Evolutionary conservation across 2,329 filamentous ascomycete species (phyloP), one percentile per base, ranked within the genome.

Genomic region (Trichoderma harzianum): DNA sequence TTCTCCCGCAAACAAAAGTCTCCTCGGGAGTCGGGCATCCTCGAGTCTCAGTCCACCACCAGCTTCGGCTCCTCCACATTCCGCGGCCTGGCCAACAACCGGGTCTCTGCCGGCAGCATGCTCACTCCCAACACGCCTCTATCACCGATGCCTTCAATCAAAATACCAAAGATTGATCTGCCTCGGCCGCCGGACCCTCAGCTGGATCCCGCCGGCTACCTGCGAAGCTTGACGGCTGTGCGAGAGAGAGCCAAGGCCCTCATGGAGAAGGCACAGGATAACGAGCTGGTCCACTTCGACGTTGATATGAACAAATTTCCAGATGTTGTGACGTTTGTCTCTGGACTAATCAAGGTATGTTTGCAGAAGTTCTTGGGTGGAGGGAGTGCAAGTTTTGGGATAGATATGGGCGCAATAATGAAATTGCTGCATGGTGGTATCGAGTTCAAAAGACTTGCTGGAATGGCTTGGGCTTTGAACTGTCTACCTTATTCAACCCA

Each of bases 271-370:
- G 93, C 94, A 11, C 86, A 92, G 77, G 87, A 86, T 75, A 93
- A 97, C 78, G 86, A 92, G 76, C 87, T 97, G 73, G 89, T 88
- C 76, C 95, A 98, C 80, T 98, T 98, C 77, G 91, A 93, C 75
- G 94, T 97, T 62, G 95, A 98, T 81, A 90, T 95, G 86, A 83
- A 82, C 82, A 97, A 95, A 82, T 95, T 97, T 80, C 83, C 86
- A 60, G 92, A 95, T 75, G 95, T 95, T 1, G 93, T 95, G 16
- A 88, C 88, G 58, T 97, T 97, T 80, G 92, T 97, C 11, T 91
- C 95, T n/a, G 91, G 92, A 53, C 95, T 98, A 74, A 97, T 98
- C 85, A 97, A 97, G 92, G 94, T 95, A 84, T 75, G 86, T 73
- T 55, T 39, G 14, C 7, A 28, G 8, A 24, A 11, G 4, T 10